Conservation (phyloP, 805 yeast genomes). For the Saitoella complicata region DNA sequence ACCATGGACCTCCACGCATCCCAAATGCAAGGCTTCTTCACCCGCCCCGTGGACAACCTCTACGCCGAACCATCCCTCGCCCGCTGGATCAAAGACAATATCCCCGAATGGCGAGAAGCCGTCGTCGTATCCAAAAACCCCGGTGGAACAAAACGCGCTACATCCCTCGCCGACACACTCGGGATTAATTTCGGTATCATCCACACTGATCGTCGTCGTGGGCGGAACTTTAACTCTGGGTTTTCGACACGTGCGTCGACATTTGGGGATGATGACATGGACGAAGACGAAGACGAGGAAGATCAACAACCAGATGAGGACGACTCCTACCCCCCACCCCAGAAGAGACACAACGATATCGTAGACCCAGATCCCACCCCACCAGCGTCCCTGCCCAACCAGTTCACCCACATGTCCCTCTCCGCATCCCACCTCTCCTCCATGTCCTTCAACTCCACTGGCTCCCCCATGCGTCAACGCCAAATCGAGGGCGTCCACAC, state of each 20-base stretch:
- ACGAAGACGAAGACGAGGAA: conserved; percentile 1
- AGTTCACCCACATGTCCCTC: too few species aligned
- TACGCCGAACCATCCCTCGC: conserved; percentile 95
- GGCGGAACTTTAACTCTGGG: conserved; percentile 12
- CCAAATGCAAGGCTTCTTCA: conserved; percentile 98
- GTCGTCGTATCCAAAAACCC: conserved; percentile 98
- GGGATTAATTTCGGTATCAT: conserved; percentile 97
- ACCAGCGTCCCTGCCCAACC: too few species aligned
- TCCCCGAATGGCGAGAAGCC: conserved; percentile 68
- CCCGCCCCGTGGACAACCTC: conserved; percentile 91
- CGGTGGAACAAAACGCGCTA: conserved; percentile 91
- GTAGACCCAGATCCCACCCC: too few species aligned
- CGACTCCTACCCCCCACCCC: too few species aligned
- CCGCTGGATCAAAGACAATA: conserved; percentile 84
- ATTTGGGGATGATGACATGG: background rate
- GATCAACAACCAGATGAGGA: background rate
- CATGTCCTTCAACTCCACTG: too few species aligned
- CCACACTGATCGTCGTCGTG: conserved; percentile 91
- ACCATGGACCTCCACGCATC: conserved; percentile 94
- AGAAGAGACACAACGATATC: too few species aligned
- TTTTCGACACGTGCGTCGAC: too few species aligned
- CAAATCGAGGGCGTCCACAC: conserved; percentile 53
- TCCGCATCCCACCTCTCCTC: too few species aligned
- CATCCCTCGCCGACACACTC: conserved; percentile 91
- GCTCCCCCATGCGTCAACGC: too few species aligned